Conservation (phyloP, 345 rosid species). For the Camelina sativa region DNA sequence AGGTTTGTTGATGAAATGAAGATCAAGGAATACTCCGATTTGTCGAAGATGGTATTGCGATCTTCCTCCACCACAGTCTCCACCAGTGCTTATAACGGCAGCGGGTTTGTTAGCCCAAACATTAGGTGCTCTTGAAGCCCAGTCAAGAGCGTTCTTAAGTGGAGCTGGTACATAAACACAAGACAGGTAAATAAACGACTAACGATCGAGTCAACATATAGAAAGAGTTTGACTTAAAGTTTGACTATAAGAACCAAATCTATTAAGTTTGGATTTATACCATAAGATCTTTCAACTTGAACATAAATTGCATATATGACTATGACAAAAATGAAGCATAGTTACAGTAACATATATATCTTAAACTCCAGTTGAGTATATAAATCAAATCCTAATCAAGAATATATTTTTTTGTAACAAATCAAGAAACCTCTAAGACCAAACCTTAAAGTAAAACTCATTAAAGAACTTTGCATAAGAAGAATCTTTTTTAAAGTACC, state of each 20-base stretch:
- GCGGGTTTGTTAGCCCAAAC: conserved; percentile 87
- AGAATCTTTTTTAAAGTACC: conserved; percentile 39
- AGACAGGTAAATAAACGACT: neutral
- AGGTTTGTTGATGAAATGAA: conserved; percentile 90
- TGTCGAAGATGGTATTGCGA: conserved; percentile 84
- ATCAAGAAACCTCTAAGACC: no score
- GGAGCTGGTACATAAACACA: conserved; percentile 51
- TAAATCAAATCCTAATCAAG: neutral
- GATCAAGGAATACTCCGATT: conserved; percentile 75
- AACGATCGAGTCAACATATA: neutral
- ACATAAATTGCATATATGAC: neutral
- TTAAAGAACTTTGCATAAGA: no score
- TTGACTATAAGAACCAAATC: neutral
- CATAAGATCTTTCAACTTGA: neutral
- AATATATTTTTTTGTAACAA: neutral
- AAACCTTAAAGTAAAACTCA: no score
- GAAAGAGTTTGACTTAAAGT: neutral
- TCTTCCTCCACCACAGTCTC: conserved; percentile 65
- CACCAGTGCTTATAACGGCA: conserved; percentile 71
- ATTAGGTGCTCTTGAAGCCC: conserved; percentile 84
- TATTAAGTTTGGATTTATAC: no score
- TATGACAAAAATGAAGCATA: no score
- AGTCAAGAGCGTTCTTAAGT: conserved; percentile 84
- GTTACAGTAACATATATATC: no score
- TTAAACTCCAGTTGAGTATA: neutral